These are phyloP conservation scores for Xylariomycetidae sp. DNA, from an alignment of 2,329 filamentous ascomycete genomes.

Conservation along the genomic window DNA sequence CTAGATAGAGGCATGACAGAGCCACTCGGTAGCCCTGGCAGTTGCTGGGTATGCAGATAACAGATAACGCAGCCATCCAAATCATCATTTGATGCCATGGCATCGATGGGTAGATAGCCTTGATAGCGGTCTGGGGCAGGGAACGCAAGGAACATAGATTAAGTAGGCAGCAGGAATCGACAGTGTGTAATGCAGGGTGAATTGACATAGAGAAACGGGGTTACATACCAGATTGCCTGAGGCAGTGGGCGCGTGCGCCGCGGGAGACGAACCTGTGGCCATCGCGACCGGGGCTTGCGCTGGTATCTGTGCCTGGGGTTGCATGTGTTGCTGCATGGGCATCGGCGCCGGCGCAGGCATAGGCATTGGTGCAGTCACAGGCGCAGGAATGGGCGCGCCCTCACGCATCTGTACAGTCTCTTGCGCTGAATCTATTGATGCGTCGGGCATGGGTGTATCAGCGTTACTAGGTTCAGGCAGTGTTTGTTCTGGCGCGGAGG, in stretches of 20 bases:
- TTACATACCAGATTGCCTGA: constrained; percentile 26
- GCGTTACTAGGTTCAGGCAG: background rate
- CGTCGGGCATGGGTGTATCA: background rate
- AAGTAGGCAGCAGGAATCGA: background rate
- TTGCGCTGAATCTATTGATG: too few relatives aligned
- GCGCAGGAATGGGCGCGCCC: constrained; percentile 7
- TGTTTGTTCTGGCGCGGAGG: background rate
- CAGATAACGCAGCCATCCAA: background rate
- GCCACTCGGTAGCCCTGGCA: background rate
- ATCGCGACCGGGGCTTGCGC: constrained; percentile 3
- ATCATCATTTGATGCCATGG: background rate
- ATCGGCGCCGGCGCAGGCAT: constrained; percentile 2
- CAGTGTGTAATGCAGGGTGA: background rate
- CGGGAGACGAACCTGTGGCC: constrained; percentile 22
- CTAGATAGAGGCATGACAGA: background rate
- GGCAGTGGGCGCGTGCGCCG: constrained; percentile 23
- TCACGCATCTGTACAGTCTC: too few relatives aligned
- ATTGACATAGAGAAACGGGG: too few relatives aligned
- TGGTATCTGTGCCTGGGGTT: background rate
- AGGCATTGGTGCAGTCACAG: constrained; percentile 9
- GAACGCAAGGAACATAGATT: constrained; percentile 1
- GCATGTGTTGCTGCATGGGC: constrained; percentile 10
- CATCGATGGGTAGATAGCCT: too few relatives aligned
- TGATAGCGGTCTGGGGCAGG: too few relatives aligned
- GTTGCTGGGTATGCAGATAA: background rate